Evolutionary conservation across 2,329 filamentous ascomycete species (phyloP), one percentile per base, ranked within the genome.

Genomic region (Stachybotrys elegans): DNA sequence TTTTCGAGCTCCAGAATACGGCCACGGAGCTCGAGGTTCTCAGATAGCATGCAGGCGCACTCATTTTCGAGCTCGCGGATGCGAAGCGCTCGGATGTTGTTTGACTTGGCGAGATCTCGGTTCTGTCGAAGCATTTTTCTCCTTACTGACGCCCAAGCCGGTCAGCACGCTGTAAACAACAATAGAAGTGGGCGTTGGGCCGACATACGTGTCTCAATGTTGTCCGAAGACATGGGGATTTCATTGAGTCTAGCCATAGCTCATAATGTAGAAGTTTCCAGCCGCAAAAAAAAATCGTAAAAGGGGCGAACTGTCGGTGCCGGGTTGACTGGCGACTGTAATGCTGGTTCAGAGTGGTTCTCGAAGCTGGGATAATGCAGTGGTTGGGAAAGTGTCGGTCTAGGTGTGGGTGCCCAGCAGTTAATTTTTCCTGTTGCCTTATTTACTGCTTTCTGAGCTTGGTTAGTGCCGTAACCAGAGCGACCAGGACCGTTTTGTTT

Each of bases 161-260:
- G 46, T 58, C 25, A 55, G 50, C 40, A 50, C 16, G 22, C 20
- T 38, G 43, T 14, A 49, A 29, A 46, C 42, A 43, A 49, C 38
- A 27, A 40, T 22, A 38, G 46, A 42, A 38, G 31, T 22, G 36
- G 38, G 39, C 22, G 27, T 8, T n/a, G 36, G 45, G 38, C 23
- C 19, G 49, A 76, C 84, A 64, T 73, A 88, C 86, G 71, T 60
- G 77, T 81, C 61, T 91, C 86, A 53, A 88, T 67, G 60, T 73
- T 83, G 67, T 89, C 86, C 61, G 73, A 75, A 58, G 84, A 77
- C 68, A 76, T 69, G 51, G 81, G 75, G 60, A 79, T 78, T 73
- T 90, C 86, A 70, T 91, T 91, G 55, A 92, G 76, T 70, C 86
- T 79, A 69, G 87, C 87, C 87, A 92, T 92, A 57, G 66, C 62